Percentiles rank a stretch among this genome's conserved stretches.
Evolutionary conservation across 495 filamentous ascomycete genomes (phyloP).

Genomic region (Podospora fimiseda): DNA sequence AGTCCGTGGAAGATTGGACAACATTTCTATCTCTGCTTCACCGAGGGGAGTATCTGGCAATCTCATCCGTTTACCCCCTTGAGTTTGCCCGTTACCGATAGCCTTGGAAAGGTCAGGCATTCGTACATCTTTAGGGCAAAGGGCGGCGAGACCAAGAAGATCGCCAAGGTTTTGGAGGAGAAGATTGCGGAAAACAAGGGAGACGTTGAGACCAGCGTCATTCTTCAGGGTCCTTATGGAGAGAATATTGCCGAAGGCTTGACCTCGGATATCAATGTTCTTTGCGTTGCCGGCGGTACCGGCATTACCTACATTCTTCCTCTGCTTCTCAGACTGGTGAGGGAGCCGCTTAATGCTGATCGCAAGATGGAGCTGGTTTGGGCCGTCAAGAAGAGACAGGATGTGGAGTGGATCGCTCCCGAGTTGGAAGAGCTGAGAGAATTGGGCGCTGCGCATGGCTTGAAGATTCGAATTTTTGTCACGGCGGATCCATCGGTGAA

Average conservation of each 20-base stretch:
- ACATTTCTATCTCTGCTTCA: slow-evolving; percentile 61
- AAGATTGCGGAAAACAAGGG: no score
- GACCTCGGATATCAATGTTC: slow-evolving; percentile 44
- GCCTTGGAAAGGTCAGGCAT: slow-evolving; percentile 37
- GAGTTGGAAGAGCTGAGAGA: slow-evolving; percentile 47
- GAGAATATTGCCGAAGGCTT: slow-evolving; percentile 37
- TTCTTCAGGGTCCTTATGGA: slow-evolving; percentile 57
- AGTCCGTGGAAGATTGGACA: slow-evolving; percentile 54
- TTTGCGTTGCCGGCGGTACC: slow-evolving; percentile 59
- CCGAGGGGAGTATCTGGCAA: slow-evolving; percentile 56
- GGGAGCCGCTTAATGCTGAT: slow-evolving; percentile 23
- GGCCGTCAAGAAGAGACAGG: slow-evolving; percentile 49
- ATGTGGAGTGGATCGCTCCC: slow-evolving; percentile 49
- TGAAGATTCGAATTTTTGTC: slow-evolving; percentile 51
- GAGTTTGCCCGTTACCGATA: slow-evolving; percentile 37
- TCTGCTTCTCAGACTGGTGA: slow-evolving; percentile 39
- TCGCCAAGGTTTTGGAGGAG: slow-evolving; percentile 19
- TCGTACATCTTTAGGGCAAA: slow-evolving; percentile 57
- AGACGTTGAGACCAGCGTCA: no score
- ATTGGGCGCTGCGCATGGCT: slow-evolving; percentile 30
- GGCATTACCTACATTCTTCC: slow-evolving; percentile 59
- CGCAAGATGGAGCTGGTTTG: slow-evolving; percentile 53
- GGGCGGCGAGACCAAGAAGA: slow-evolving; percentile 52
- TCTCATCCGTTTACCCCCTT: slow-evolving; percentile 61
- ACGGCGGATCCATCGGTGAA: slow-evolving; percentile 43